Evolutionary conservation across 2,329 filamentous ascomycete genomes (phyloP), one percentile per base, ranked within the genome.

Genomic region (Alternaria gaisen): DNA sequence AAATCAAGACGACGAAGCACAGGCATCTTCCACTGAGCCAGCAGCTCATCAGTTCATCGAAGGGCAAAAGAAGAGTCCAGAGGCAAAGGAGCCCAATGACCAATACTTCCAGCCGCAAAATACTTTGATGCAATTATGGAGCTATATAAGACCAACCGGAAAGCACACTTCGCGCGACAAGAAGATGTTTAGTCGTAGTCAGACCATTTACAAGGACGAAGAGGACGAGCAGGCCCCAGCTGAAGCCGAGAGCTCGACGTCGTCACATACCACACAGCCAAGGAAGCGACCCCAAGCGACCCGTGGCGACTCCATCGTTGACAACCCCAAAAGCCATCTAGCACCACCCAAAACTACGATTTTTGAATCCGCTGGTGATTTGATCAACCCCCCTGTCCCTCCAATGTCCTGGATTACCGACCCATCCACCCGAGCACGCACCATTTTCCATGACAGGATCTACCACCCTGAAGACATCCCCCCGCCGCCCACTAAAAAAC

Each of bases 381-480:
- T 99, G 3, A 86, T 99, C 41, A 96, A 94, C 75, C 95, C 95
- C 5, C 94, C 93, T 48, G 81, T 98, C 34, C 94, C 95, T 16
- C 86, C 91, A 0, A 83, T 87, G 3, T 90, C 93, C 44, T 99
- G 93, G 78, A 83, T 99, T 38, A 86, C 94, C 53, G 91, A 98
- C 69, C 94, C 95, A 8, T 85, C 89, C 1, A 90, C 88, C 52
- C 90, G 95, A 16, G 89, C 93, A 0, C 88, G 93, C 47, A 94
- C 94, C 1, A 99, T 99, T 61, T 98, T 98, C 79, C 95, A 99
- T 77, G 95, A 99, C 77, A 90, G 95, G 11, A 87, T 99, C 16
- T 99, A 99, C 75, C 93, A 97, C 71, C 94, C 95, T 0, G 87
- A 90, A 43, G 95, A 99, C 73, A 97, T 99, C 36, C 95, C 95